phyloP scores from a whole-genome alignment of 169 alveolate genomes.

The Cryptosporidium felis region DNA sequence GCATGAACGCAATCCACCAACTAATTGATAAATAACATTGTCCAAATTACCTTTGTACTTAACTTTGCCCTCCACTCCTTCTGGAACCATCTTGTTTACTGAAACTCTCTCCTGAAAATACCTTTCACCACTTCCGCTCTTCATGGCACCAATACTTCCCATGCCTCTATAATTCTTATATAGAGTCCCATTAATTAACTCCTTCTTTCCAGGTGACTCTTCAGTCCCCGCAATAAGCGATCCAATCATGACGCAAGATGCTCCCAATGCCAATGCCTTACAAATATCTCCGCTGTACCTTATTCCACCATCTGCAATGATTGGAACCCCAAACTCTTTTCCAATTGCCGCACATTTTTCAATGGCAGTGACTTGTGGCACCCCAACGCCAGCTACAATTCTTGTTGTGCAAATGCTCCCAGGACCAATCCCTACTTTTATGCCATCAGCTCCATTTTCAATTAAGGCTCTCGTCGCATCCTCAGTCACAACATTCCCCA shows the following conservation, averaged over 20 bases:
- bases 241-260: conserved; percentile 91
- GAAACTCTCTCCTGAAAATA: conserved; percentile 50
- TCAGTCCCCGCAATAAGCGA: conserved; percentile 91
- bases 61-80: conserved; percentile 12
- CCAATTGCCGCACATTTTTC: conserved; percentile 65
- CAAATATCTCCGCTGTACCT: conserved; percentile 91
- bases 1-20: conserved; percentile 7
- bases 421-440: conserved; percentile 93
- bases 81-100: conserved; percentile 16
- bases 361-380: conserved; percentile 74
- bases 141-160: conserved; percentile 88
- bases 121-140: conserved; percentile 74
- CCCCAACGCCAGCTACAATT: conserved; percentile 78
- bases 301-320: conserved; percentile 95
- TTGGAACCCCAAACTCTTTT: conserved; percentile 79
- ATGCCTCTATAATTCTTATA: conserved; percentile 88
- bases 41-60: not conserved
- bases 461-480: conserved; percentile 86
- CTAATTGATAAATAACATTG: conserved; percentile 2
- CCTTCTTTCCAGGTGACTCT: conserved; percentile 93
- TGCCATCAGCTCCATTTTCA: conserved; percentile 88
- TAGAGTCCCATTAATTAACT: conserved; percentile 85
- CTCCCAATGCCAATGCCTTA: conserved; percentile 92
- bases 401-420: conserved; percentile 96
- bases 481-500: conserved; percentile 93